Evolutionary conservation across 495 filamentous ascomycete species (phyloP), one percentile per base, ranked within the genome.

Genomic region (Aspergillus leporis): DNA sequence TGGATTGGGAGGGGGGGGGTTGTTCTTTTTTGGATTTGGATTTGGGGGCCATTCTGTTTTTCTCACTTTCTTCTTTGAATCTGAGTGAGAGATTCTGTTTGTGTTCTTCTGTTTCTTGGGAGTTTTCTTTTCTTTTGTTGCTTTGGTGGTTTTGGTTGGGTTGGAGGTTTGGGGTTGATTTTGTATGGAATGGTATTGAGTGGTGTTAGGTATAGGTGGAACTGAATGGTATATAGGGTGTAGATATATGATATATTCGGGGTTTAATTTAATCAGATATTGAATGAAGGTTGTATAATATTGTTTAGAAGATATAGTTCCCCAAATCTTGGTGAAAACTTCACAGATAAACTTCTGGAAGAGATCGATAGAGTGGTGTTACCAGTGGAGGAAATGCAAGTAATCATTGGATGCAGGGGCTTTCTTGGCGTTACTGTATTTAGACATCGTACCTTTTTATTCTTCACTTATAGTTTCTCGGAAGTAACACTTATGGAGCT

Each of bases 21-120:
- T 47, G 19, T 25, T 69, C 61, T 43, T 62, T 57, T 21, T 64
- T 68, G 18, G 56, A 25, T 61, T 69, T 73, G 43, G 67, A 56
- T 63, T 70, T 75, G 51, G 61, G 40, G 43, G 59, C 43, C 52
- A 55, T 50, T 28, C 28, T 55, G 10, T 38, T 55, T 38, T 18
- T 59, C 53, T 54, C 53, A 48, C 52, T 41, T 40, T 49, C 21
- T 45, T 54, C 34, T 46, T 34, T 34, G 52, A 30, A 28, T 53
- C 18, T 49, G 16, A 49, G n/a, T n/a, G n/a, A n/a, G n/a, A 16
- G 43, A 7, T 51, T 51, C 19, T n/a, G 9, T 55, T 12, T 25
- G 3, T 32, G 7, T 30, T 32, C 8, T 30, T 4, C 7, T 16
- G 21, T 50, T 21, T 32, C 23, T 21, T 25, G n/a, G 28, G 53